Conservation (phyloP, 352 stramenopile genomes). For the Phytophthora rubi region DNA sequence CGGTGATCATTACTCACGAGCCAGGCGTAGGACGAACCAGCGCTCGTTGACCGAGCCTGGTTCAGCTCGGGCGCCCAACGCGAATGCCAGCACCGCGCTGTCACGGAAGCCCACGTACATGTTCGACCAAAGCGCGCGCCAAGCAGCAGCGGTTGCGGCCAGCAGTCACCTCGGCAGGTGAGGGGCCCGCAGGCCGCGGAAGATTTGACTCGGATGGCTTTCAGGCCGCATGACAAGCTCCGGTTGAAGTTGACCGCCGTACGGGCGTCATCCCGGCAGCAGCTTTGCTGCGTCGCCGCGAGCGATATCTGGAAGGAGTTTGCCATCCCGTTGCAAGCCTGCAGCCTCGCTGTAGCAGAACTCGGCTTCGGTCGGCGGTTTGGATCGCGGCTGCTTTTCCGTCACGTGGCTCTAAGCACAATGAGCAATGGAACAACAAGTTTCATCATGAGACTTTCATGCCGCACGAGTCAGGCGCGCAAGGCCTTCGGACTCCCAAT, state of each 20-base stretch:
- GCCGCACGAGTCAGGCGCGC: too few species aligned
- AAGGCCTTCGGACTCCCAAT: too few species aligned
- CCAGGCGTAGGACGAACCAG: conserved; percentile 24
- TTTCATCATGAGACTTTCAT: too few species aligned
- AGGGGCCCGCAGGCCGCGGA: conserved; percentile 1
- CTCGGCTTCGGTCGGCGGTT: too few species aligned
- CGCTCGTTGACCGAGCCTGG: conserved; percentile 5
- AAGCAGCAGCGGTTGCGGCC: conserved; percentile 1
- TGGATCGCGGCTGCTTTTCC: too few species aligned
- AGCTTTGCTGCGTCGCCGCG: background rate
- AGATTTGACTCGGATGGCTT: conserved; percentile 29
- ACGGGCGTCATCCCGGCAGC: conserved; percentile 3
- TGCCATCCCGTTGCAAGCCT: too few species aligned
- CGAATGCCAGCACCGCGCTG: conserved; percentile 27
- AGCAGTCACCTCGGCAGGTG: conserved; percentile 7
- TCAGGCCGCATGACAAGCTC: conserved; percentile 13
- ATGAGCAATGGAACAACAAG: too few species aligned
- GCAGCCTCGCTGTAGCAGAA: too few species aligned
- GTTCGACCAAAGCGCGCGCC: background rate
- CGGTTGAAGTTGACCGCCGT: conserved; percentile 17
- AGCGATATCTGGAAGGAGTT: too few species aligned
- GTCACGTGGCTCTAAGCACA: too few species aligned
- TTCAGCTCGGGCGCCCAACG: conserved; percentile 16
- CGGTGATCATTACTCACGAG: conserved; percentile 41
- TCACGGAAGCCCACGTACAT: conserved; percentile 11